phyloP scores from a whole-genome alignment of 495 filamentous ascomycete species.

The Tetracladium setigerum region DNA sequence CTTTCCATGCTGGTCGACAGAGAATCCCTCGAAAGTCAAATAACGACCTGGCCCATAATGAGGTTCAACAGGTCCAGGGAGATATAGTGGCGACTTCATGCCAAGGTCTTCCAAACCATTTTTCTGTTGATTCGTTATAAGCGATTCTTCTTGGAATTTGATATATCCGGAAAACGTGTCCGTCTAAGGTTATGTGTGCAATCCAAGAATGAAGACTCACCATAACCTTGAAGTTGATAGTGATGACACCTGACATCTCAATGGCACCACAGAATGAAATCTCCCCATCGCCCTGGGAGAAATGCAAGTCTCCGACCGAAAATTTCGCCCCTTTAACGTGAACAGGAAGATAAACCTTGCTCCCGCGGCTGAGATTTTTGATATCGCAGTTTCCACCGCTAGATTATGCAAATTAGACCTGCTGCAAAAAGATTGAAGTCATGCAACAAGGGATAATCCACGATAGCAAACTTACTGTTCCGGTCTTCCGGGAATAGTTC shows the following conservation, averaged over 20 bases:
- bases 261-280: slow-evolving; percentile 96
- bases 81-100: slow-evolving; percentile 82
- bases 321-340: slow-evolving; percentile 83
- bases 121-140: slow-evolving; percentile 35
- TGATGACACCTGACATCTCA: slow-evolving; percentile 93
- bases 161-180: too few relatives aligned
- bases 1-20: slow-evolving; percentile 83
- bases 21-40: slow-evolving; percentile 93
- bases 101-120: slow-evolving; percentile 67
- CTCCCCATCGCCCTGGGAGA: slow-evolving; percentile 63
- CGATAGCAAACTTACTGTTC: slow-evolving; percentile 16
- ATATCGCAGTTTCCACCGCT: slow-evolving; percentile 72
- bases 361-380: slow-evolving; percentile 81
- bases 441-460: not conserved
- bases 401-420: too few relatives aligned
- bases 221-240: slow-evolving; percentile 83
- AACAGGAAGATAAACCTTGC: slow-evolving; percentile 84
- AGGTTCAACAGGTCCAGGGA: slow-evolving; percentile 87
- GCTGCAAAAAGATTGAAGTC: not conserved
- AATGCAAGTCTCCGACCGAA: slow-evolving; percentile 86
- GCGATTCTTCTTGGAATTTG: too few relatives aligned
- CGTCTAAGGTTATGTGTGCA: too few relatives aligned
- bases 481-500: slow-evolving; percentile 68
- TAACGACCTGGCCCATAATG: slow-evolving; percentile 81
- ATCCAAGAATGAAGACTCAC: too few relatives aligned